phyloP scores from a whole-genome alignment of 495 filamentous ascomycete species.

The Aspergillus sparsus region DNA sequence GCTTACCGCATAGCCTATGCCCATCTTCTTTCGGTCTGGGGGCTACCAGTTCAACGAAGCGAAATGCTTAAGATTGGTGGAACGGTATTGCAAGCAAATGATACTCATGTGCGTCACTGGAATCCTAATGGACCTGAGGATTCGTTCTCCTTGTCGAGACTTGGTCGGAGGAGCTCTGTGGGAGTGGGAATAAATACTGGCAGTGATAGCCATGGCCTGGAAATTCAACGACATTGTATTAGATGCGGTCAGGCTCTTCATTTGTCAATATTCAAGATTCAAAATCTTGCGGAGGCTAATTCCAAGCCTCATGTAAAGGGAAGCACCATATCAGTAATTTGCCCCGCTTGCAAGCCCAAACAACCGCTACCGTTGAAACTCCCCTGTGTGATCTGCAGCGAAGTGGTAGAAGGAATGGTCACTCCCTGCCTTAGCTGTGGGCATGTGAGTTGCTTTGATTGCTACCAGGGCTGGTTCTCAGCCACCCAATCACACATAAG shows the following conservation, averaged over 20 bases:
- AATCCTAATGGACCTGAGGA: slow-evolving; percentile 28
- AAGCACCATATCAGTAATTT: slow-evolving; percentile 26
- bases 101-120: slow-evolving; percentile 26
- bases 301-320: slow-evolving; percentile 28
- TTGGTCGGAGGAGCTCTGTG: slow-evolving; percentile 17
- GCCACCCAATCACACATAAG: slow-evolving; percentile 15
- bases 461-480: slow-evolving; percentile 46
- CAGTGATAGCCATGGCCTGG: slow-evolving; percentile 32
- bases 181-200: neutral
- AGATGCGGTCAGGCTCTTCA: slow-evolving; percentile 45
- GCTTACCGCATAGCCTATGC: slow-evolving; percentile 81
- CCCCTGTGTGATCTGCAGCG: slow-evolving; percentile 50
- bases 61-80: slow-evolving; percentile 78
- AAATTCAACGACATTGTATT: slow-evolving; percentile 48
- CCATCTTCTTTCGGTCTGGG: slow-evolving; percentile 79
- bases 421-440: slow-evolving; percentile 55
- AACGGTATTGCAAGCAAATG: slow-evolving; percentile 19
- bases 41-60: slow-evolving; percentile 68
- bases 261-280: slow-evolving; percentile 42
- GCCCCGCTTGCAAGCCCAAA: slow-evolving; percentile 41
- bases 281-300: slow-evolving; percentile 23
- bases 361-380: slow-evolving; percentile 42
- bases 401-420: slow-evolving; percentile 50
- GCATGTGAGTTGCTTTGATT: slow-evolving; percentile 53
- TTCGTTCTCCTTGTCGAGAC: slow-evolving; percentile 26